Evolutionary conservation across 192 early-diverging fungal species (phyloP).

Genomic region (Linnemannia elongata): DNA sequence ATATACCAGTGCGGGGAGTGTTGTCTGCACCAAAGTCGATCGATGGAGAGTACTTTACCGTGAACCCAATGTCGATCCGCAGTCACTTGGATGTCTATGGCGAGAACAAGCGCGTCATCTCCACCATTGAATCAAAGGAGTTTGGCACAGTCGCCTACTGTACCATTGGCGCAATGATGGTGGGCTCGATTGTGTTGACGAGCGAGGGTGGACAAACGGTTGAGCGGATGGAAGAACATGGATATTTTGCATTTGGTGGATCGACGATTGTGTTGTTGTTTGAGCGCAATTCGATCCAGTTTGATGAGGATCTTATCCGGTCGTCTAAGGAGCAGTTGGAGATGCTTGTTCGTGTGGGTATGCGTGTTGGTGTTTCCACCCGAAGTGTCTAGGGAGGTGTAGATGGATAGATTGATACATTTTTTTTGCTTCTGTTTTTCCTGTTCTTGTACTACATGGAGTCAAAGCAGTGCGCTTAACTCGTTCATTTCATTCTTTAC

Average conservation of each 20-base stretch:
- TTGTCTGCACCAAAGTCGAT: conserved; percentile 68
- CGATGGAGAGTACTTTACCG: conserved; percentile 83
- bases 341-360: conserved; percentile 52
- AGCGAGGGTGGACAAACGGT: conserved; percentile 56
- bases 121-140: conserved; percentile 70
- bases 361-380: conserved; percentile 42
- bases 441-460: background rate
- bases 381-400: background rate
- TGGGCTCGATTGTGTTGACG: conserved; percentile 82
- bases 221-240: conserved; percentile 81
- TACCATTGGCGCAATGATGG: conserved; percentile 88
- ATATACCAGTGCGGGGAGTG: conserved; percentile 79
- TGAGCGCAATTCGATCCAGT: conserved; percentile 70
- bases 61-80: conserved; percentile 89
- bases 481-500: background rate
- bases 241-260: conserved; percentile 88
- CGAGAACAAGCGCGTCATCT: conserved; percentile 80
- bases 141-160: conserved; percentile 82
- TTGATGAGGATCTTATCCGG: conserved; percentile 77
- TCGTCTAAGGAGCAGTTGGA: conserved; percentile 54
- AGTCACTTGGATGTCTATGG: conserved; percentile 80
- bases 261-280: conserved; percentile 83
- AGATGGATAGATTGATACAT: background rate
- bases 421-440: background rate
- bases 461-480: background rate